Conservation (phyloP, 1,284 basidiomycete species). For the Naganishia sp. region DNA sequence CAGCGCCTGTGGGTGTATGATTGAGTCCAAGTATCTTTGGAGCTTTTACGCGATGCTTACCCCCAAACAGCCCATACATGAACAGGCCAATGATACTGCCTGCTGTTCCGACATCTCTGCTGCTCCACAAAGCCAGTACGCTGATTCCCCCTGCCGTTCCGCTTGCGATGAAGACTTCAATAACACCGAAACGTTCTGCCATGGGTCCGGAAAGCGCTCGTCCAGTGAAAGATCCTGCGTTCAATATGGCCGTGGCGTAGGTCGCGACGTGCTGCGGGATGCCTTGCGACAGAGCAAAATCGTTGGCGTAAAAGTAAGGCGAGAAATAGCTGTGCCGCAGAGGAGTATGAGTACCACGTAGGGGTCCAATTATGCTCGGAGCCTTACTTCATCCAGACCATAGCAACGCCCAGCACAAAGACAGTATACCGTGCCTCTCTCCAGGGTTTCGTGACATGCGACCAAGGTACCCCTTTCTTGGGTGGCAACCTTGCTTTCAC, state of each 20-base stretch:
- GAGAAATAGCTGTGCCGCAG: constrained; percentile 27
- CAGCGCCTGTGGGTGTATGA: constrained; percentile 38
- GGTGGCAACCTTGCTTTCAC: constrained; percentile 48
- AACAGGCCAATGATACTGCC: constrained; percentile 45
- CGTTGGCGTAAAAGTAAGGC: constrained; percentile 34
- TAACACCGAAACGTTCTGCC: constrained; percentile 47
- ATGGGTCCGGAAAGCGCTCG: constrained; percentile 42
- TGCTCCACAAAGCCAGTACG: constrained; percentile 47
- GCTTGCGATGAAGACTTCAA: constrained; percentile 41
- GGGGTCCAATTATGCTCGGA: background rate
- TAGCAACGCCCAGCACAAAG: constrained; percentile 31
- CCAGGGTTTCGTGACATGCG: constrained; percentile 28
- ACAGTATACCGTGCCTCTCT: constrained; percentile 32
- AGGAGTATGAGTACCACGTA: constrained; percentile 12
- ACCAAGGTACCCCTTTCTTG: constrained; percentile 42
- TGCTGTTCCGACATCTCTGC: constrained; percentile 37
- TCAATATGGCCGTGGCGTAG: constrained; percentile 46
- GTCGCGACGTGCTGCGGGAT: constrained; percentile 28
- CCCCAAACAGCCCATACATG: constrained; percentile 40
- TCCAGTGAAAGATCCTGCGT: constrained; percentile 47
- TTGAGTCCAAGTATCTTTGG: background rate
- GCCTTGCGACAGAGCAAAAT: constrained; percentile 33
- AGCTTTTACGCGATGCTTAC: constrained; percentile 7
- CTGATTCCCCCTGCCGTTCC: constrained; percentile 38
- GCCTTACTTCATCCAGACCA: constrained; percentile 35